Evolutionary conservation across 495 filamentous ascomycete species (phyloP), one percentile per base, ranked within the genome.

Genomic region (Aspergillus nanangensis): DNA sequence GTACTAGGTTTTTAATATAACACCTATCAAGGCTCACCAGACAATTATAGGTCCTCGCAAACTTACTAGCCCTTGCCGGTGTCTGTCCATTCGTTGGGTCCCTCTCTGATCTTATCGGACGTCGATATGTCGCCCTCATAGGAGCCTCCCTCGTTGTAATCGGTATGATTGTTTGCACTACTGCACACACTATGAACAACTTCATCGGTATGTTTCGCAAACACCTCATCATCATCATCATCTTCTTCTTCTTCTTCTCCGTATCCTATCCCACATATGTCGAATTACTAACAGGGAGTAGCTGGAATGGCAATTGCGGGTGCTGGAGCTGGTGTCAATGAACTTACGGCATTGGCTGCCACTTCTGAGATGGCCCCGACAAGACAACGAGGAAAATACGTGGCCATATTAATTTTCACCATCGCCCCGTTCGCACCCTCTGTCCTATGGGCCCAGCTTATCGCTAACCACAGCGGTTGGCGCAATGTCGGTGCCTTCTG

Each of bases 41-140:
- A 20, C 8, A 13, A 22, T 36, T 24, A 21, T 41, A 71, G 69
- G 67, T 85, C 31, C 69, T 86, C 2, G 82, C 76, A 14, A 81
- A 88, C 53, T 66, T 88, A 3, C 75, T 88, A 8, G 70, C 81
- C 32, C 74, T 84, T 2, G 82, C 84, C 3, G 80, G 77, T 37
- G 76, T 88, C 9, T 86, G 82, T 42, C 84, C 84, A 8, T 88
- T 88, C 46, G 84, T 88, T 19, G 84, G 84, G 4, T 79, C 78
- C 17, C 52, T 88, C 1, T 88, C 84, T 4, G 84, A 88, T 68
- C 58, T 88, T 7, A 57, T 85, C 36, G 84, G 84, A 24, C 78
- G 84, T 47, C 76, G 83, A 45, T 82, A 75, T 56, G 80, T 87
- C 17, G 84, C 84, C 19, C 67, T 87, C 24, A 56, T 75, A 14